Base-by-base conservation (phyloP, 129 eudicot species). In the Flaveria robusta region DNA sequence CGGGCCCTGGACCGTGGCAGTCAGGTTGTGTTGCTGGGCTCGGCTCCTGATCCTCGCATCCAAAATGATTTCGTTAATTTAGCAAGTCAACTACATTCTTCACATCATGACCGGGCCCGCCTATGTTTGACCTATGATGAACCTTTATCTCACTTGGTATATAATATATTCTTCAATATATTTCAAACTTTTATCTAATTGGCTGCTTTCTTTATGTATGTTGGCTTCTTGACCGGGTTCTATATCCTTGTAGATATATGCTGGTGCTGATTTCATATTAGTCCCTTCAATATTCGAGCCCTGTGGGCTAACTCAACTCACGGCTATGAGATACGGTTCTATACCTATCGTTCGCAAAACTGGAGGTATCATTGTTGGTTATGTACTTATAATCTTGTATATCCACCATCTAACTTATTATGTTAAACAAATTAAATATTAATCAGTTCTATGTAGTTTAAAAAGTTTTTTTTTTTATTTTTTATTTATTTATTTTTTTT, bases 281-380 rank as follows among this genome's bases (percentile, higher is more conserved):
- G 99, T 94, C 88, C 99, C 99, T 71, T 94, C 99, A 43, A 89
- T 94, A 64, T 94, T 94, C 72, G 99, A 94, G 89, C 99, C 99
- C n/a, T 94, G 99, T 78, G 99, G 99, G 78, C 88, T 94, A 31
- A 94, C 99, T 65, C 99, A 94, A 83, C 99, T 94, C 84, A 92
- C 87, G 3, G 99, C 99, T 49, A 94, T 94, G 99, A 86, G 99
- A 94, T 94, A 94, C 41, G 99, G 99, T 54, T 91, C 99, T 13
- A 82, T 94, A 75, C 96, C 99, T 19, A 85, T 91, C 42, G 99
- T 94, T 20, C 97, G 97, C 74, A 94, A 91, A 86, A 94, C 99
- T 26, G 99, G 99, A 94, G 98, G 98, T 94, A 69, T 66, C 66
- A 26, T 69, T 60, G 18, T 58, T 46, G 65, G 66, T 65, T 65